These are phyloP conservation scores for Zoysia japonica DNA, from an alignment of 176 grass and related monocot genomes.

Conservation along the genomic window DNA sequence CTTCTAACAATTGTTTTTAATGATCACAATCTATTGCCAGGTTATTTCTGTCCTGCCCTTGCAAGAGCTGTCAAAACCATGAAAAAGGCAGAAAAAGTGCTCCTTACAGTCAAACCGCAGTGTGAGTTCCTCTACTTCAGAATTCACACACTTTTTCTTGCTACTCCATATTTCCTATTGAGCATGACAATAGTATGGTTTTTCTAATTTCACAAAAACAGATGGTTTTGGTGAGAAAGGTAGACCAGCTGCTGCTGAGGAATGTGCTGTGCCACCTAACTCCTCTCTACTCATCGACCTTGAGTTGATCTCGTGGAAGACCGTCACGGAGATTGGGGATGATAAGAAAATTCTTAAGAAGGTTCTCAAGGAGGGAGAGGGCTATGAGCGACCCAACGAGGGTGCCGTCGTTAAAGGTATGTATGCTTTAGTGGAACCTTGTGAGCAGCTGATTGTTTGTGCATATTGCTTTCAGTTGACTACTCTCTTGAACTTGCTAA, in stretches of 20 bases:
- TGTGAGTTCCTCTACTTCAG: constrained; percentile 54
- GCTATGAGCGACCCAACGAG: constrained; percentile 84
- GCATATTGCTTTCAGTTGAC: background rate
- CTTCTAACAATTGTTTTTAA: constrained; percentile 12
- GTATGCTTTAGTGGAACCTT: constrained; percentile 16
- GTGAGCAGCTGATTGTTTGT: background rate
- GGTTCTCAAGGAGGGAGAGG: constrained; percentile 86
- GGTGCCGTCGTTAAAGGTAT: constrained; percentile 80
- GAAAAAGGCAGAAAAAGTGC: constrained; percentile 81
- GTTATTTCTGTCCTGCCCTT: constrained; percentile 76
- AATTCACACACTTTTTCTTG: background rate
- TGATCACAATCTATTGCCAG: constrained; percentile 43
- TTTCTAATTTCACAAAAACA: constrained; percentile 13
- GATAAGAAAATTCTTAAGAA: constrained; percentile 97
- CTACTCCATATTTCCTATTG: background rate
- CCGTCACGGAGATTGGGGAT: constrained; percentile 91
- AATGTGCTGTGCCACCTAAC: constrained; percentile 73
- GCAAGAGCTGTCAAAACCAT: constrained; percentile 88
- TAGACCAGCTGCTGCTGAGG: constrained; percentile 61
- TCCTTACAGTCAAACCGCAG: constrained; percentile 89
- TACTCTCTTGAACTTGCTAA: background rate
- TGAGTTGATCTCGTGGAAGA: constrained; percentile 92
- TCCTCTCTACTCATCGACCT: constrained; percentile 62
- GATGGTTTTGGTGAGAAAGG: constrained; percentile 95
- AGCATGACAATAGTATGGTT: background rate